Conservation (phyloP, 208 protist species). For the Porcisia deanei region DNA sequence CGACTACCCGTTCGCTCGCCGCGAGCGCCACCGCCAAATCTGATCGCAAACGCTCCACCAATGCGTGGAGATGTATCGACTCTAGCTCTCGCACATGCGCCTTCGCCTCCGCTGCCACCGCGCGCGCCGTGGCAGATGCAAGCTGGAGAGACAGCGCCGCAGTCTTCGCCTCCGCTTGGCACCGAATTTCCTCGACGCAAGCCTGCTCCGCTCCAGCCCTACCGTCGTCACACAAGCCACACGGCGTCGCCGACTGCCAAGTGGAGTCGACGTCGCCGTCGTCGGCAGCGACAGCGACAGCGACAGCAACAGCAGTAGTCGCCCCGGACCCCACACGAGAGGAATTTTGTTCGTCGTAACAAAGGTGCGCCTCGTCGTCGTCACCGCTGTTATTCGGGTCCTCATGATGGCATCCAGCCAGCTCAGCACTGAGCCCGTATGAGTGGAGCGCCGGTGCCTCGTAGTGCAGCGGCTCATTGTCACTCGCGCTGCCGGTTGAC, state of each 20-base stretch:
- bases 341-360: background rate
- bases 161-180: conserved; percentile 8
- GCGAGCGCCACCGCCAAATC: conserved; percentile 15
- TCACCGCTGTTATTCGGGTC: background rate
- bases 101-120: conserved; percentile 15
- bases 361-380: conserved; percentile 20
- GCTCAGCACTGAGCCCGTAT: background rate
- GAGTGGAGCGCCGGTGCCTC: background rate
- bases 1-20: background rate
- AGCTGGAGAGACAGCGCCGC: conserved; percentile 20
- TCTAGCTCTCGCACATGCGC: conserved; percentile 32
- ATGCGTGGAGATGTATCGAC: conserved; percentile 42
- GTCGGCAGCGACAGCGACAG: no score
- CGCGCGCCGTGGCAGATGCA: conserved; percentile 10
- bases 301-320: background rate
- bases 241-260: conserved; percentile 4
- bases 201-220: background rate
- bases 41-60: conserved; percentile 40
- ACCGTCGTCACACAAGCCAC: conserved; percentile 2
- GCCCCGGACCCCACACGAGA: background rate
- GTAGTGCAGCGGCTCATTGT: conserved; percentile 4
- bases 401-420: background rate
- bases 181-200: conserved; percentile 15
- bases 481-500: background rate
- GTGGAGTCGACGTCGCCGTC: background rate